phyloP scores from a whole-genome alignment of 805 yeast species.

The Dipodascopsis uninucleata region DNA sequence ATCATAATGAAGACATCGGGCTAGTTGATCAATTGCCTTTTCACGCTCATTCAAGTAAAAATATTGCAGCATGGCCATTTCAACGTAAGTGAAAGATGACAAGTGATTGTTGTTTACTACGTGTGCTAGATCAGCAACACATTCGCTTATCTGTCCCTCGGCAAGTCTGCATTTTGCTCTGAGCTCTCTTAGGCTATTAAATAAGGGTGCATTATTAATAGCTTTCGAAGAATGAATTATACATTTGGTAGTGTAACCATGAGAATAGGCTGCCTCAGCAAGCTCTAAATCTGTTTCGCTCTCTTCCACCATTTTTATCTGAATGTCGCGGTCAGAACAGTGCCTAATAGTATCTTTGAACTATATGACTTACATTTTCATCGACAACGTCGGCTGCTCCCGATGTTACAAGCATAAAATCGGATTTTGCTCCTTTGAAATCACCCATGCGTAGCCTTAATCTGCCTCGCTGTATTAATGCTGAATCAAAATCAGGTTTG shows the following conservation, averaged over 20 bases:
- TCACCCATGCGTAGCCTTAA: conserved; percentile 36
- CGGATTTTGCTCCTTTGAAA: conserved; percentile 25
- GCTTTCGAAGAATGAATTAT: conserved; percentile 31
- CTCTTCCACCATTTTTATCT: conserved; percentile 17
- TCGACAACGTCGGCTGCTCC: conserved; percentile 27
- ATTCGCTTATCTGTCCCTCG: conserved; percentile 34
- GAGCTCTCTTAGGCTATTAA: conserved; percentile 29
- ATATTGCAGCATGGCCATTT: conserved; percentile 41
- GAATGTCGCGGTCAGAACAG: conserved; percentile 5
- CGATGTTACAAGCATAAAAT: conserved; percentile 29
- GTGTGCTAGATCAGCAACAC: conserved; percentile 37
- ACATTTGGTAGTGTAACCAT: conserved; percentile 29
- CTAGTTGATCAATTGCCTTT: conserved; percentile 49
- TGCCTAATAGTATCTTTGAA: conserved; percentile 7
- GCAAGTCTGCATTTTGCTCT: conserved; percentile 37
- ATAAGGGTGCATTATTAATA: conserved; percentile 33
- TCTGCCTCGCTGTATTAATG: conserved; percentile 36
- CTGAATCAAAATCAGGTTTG: conserved; percentile 38
- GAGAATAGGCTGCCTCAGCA: conserved; percentile 14
- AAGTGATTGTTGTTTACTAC: conserved; percentile 31
- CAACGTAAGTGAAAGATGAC: conserved; percentile 31
- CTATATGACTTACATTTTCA: conserved; percentile 19
- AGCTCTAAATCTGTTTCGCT: conserved; percentile 24
- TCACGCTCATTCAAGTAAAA: conserved; percentile 54
- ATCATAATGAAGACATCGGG: conserved; percentile 71